Percentiles rank a stretch among this genome's conserved stretches.
These are phyloP conservation scores for Ophiocordyceps sinensis DNA, from an alignment of 2,329 filamentous ascomycete species.

Conservation along the genomic window DNA sequence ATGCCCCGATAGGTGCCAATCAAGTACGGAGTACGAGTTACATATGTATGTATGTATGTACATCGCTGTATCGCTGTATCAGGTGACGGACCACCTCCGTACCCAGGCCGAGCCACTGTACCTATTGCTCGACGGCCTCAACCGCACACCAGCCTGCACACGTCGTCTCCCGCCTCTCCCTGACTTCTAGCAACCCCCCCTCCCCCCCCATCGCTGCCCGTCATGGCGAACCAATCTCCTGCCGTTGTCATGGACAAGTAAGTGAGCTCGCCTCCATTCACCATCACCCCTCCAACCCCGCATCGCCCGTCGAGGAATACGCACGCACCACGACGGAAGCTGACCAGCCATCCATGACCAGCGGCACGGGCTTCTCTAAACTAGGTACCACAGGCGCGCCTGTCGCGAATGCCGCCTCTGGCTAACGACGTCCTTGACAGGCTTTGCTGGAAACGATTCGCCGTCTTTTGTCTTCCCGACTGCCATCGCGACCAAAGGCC, in stretches of 20 bases:
- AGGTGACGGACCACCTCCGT: neutral
- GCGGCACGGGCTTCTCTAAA: conserved; percentile 98
- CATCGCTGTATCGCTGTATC: neutral
- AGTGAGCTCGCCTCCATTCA: conserved; percentile 37
- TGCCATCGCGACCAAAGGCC: conserved; percentile 86
- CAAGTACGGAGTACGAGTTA: no score
- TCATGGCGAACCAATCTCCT: conserved; percentile 94
- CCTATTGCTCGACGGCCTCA: neutral
- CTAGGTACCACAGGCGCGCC: conserved; percentile 52
- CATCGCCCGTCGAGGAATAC: conserved; percentile 8
- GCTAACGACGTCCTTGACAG: conserved; percentile 30
- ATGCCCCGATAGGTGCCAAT: neutral
- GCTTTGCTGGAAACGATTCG: conserved; percentile 97
- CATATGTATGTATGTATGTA: no score
- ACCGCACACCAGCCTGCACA: neutral
- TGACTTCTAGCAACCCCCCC: neutral
- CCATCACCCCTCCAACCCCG: conserved; percentile 14
- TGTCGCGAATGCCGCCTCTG: neutral
- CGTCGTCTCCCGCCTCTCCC: neutral
- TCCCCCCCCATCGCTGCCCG: conserved; percentile 6
- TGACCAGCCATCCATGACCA: conserved; percentile 30
- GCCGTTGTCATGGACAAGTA: conserved; percentile 99
- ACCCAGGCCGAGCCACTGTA: no score
- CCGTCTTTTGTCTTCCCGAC: conserved; percentile 99
- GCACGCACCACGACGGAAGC: conserved; percentile 10